These are phyloP conservation scores for Nicotiana obtusifolia DNA, from an alignment of 257 asterid species.

Conservation along the genomic window DNA sequence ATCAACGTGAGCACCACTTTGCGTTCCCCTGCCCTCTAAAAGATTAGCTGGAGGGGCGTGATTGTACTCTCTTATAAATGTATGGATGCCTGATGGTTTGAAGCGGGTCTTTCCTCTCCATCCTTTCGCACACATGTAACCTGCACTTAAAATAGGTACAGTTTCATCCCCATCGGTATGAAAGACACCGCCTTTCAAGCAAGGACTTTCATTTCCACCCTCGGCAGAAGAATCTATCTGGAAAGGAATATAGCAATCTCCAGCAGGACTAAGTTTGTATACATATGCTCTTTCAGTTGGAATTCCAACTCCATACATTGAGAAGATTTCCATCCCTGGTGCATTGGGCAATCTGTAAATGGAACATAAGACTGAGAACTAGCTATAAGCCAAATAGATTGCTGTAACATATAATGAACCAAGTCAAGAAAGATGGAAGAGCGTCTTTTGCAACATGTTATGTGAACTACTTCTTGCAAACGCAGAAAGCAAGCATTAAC, in stretches of 20 bases:
- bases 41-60: slow-evolving; percentile 68
- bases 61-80: slow-evolving; percentile 56
- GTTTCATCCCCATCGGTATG: slow-evolving; percentile 81
- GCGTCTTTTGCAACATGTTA: not conserved
- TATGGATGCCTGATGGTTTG: slow-evolving; percentile 71
- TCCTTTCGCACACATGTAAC: slow-evolving; percentile 66
- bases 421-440: not conserved
- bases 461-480: not conserved
- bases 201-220: slow-evolving; percentile 42
- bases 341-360: slow-evolving; percentile 71
- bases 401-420: not conserved
- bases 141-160: slow-evolving; percentile 73
- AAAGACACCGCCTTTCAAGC: slow-evolving; percentile 76
- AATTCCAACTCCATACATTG: slow-evolving; percentile 89
- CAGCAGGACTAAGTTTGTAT: slow-evolving; percentile 51
- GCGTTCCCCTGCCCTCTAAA: slow-evolving; percentile 79
- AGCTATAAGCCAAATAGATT: not conserved
- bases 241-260: slow-evolving; percentile 69
- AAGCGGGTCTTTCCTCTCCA: slow-evolving; percentile 81
- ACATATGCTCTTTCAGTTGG: slow-evolving; percentile 88
- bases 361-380: slow-evolving; percentile 6
- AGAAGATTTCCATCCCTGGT: slow-evolving; percentile 76
- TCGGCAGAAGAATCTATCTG: slow-evolving; percentile 73
- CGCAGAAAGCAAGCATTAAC: not conserved
- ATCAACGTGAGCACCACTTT: slow-evolving; percentile 86